Conservation (phyloP, 1,284 basidiomycete genomes). For the Cutaneotrichosporon sp. region DNA sequence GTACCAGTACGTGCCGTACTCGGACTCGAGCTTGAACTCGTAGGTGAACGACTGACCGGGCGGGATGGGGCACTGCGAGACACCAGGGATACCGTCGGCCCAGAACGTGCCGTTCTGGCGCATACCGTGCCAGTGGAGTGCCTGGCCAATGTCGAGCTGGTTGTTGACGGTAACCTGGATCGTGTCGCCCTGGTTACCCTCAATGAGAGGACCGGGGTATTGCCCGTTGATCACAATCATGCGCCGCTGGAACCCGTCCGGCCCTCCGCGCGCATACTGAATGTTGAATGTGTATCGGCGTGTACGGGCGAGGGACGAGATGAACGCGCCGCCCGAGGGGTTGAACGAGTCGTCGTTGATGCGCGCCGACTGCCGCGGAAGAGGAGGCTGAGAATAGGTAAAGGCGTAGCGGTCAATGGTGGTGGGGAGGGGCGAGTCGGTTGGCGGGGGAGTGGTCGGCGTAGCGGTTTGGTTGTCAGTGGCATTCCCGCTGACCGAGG, state of each 20-base stretch:
- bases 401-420: neutral
- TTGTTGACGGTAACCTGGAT: constrained; percentile 31
- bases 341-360: constrained; percentile 5
- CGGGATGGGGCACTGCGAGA: constrained; percentile 54
- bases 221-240: constrained; percentile 16
- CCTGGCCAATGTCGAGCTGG: constrained; percentile 21
- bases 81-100: constrained; percentile 35
- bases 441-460: neutral
- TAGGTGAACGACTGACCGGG: constrained; percentile 54
- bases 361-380: constrained; percentile 2
- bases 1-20: constrained; percentile 34
- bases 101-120: constrained; percentile 26
- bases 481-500: neutral
- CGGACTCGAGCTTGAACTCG: constrained; percentile 27
- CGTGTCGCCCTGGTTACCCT: constrained; percentile 34
- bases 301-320: neutral
- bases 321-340: neutral
- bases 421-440: neutral
- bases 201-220: constrained; percentile 29
- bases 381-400: constrained; percentile 11
- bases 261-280: constrained; percentile 4
- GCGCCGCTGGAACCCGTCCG: constrained; percentile 13
- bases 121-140: constrained; percentile 39
- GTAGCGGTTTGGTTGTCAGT: neutral
- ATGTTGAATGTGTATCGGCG: constrained; percentile 7